phyloP scores from a whole-genome alignment of 2,329 filamentous ascomycete species.

The Hypoxylon sp. region DNA sequence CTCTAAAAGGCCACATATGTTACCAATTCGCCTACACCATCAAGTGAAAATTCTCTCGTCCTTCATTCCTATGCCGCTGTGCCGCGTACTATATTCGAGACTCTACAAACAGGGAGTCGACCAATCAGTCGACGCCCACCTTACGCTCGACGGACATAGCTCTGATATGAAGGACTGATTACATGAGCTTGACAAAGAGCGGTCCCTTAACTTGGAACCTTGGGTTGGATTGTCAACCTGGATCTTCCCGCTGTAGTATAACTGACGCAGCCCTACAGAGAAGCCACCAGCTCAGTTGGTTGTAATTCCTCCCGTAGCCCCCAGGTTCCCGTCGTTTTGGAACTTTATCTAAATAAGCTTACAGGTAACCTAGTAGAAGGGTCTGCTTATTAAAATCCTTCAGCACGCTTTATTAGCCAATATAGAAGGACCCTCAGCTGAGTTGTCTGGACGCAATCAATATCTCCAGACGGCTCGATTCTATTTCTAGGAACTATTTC shows the following conservation, averaged over 20 bases:
- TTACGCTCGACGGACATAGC: constrained; percentile 13
- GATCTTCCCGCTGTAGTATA: constrained; percentile 45
- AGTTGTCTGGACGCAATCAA: constrained; percentile 16
- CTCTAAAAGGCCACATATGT: constrained; percentile 43
- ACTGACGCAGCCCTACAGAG: constrained; percentile 47
- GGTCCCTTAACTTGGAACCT: constrained; percentile 26
- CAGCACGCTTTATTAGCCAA: constrained; percentile 21
- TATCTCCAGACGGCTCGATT: background rate
- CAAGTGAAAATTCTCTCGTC: constrained; percentile 30
- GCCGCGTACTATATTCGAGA: constrained; percentile 47
- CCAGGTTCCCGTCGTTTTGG: constrained; percentile 37
- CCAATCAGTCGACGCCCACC: constrained; percentile 33
- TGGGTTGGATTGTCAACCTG: constrained; percentile 45
- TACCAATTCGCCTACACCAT: constrained; percentile 34
- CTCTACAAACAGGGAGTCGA: constrained; percentile 21
- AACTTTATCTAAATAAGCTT: constrained; percentile 42
- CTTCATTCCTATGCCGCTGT: constrained; percentile 41
- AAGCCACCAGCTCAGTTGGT: constrained; percentile 32
- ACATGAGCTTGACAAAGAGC: constrained; percentile 42
- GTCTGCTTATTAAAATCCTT: constrained; percentile 28
- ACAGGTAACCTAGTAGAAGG: constrained; percentile 24
- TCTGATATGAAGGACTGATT: constrained; percentile 26
- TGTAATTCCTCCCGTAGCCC: constrained; percentile 44
- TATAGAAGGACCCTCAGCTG: constrained; percentile 23
- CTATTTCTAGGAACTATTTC: constrained; percentile 27